A percentile compares a stretch with the other conserved stretches of the same genome.
Evolutionary conservation across 2,329 filamentous ascomycete genomes (phyloP).

Genomic region (Phaeoacremonium minimum): DNA sequence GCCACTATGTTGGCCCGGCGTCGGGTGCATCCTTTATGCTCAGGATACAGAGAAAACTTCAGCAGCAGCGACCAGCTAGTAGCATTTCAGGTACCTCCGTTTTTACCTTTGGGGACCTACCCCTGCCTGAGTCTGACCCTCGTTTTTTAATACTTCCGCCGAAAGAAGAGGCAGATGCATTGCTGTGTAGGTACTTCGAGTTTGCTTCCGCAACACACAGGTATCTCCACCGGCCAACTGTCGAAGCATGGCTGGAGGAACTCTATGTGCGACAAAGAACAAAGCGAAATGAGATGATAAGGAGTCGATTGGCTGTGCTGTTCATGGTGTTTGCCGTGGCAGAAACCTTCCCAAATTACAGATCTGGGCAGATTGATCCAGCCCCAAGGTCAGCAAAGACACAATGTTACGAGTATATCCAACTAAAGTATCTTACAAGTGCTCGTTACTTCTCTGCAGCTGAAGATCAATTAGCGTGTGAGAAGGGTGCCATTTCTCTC

Average conservation of each 20-base stretch:
- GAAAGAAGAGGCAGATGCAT: constrained; percentile 15
- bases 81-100: constrained; percentile 38
- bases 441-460: constrained; percentile 26
- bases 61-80: no score
- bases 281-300: constrained; percentile 31
- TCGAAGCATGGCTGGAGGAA: constrained; percentile 36
- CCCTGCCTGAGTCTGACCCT: constrained; percentile 36
- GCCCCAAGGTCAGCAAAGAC: constrained; percentile 2
- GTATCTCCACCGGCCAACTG: constrained; percentile 35
- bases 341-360: no score
- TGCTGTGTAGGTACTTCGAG: constrained; percentile 35
- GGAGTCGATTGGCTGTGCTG: constrained; percentile 23
- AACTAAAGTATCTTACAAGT: no score
- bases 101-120: constrained; percentile 45
- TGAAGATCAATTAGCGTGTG: constrained; percentile 30
- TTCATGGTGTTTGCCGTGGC: constrained; percentile 46
- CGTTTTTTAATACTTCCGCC: constrained; percentile 36
- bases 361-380: no score
- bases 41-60: no score
- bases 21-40: constrained; percentile 41
- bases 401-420: constrained; percentile 2
- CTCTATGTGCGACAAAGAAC: constrained; percentile 37
- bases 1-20: constrained; percentile 40
- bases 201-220: constrained; percentile 35
- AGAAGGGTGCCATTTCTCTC: constrained; percentile 30